Evolutionary conservation across 257 asterid genomes (phyloP), one percentile per base, ranked within the genome.

Genomic region (Thymus quinquecostatus): DNA sequence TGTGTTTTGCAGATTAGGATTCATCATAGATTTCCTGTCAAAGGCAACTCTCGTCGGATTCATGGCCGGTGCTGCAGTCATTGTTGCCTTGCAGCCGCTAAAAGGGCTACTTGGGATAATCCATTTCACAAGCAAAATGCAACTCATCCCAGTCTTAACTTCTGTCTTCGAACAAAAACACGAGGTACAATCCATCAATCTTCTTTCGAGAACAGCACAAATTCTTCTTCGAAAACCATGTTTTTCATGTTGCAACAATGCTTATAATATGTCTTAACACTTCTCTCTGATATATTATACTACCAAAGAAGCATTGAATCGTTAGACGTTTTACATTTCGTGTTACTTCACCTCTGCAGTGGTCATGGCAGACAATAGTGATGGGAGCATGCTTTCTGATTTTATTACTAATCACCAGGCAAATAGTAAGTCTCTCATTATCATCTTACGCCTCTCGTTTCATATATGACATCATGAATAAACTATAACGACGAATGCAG

Each of bases 21-120:
- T n/a, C n/a, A n/a, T n/a, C n/a, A n/a, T n/a, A n/a, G 34, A 38
- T 43, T 30, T 1, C n/a, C 28, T 8, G 14, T 34, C 53, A 48
- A 72, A 40, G 14, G 57, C 98, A 0, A 93, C n/a, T n/a, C n/a
- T n/a, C n/a, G n/a, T n/a, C n/a, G n/a, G n/a, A n/a, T n/a, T n/a
- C n/a, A n/a, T 87, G 88, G 97, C 93, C 11, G 98, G 98, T 65
- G 96, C 98, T 50, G 95, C 98, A 29, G 79, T 90, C 71, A 92
- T 92, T 62, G 97, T 92, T 75, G 86, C 97, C n/a, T 69, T 92
- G 79, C 96, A 92, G 80, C 98, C 88, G 72, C 83, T 92, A 49
- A 92, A 92, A 77, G 91, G 95, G 65, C 87, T 92, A 32, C 86
- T 92, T n/a, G 97, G 98, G 68, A 92, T 92, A 2, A 75, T 65